phyloP scores from a whole-genome alignment of 352 stramenopile species.

The Phytophthora tentaculata region DNA sequence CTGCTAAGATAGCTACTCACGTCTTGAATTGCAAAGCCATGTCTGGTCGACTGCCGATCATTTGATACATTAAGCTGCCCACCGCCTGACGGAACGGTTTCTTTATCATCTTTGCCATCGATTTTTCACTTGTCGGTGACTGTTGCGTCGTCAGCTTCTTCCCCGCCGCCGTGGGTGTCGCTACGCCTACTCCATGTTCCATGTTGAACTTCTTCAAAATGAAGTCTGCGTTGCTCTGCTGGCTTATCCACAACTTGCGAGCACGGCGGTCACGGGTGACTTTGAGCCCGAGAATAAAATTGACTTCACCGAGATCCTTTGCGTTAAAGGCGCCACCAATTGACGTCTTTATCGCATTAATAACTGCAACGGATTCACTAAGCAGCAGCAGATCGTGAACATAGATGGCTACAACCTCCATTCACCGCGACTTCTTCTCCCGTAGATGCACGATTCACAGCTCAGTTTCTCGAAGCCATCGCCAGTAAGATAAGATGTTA shows the following conservation, averaged over 20 bases:
- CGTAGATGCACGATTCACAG: conserved; percentile 19
- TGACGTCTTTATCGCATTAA: not conserved
- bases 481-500: not conserved
- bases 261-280: conserved; percentile 9
- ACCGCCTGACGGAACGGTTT: conserved; percentile 28
- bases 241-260: conserved; percentile 17
- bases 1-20: conserved; percentile 6
- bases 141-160: conserved; percentile 11
- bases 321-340: conserved; percentile 13
- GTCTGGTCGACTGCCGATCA: conserved; percentile 11
- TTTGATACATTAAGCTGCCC: conserved; percentile 29
- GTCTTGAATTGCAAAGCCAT: conserved; percentile 26
- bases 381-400: conserved; percentile 26
- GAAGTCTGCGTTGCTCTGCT: conserved; percentile 6
- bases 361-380: not conserved
- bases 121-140: conserved; percentile 1
- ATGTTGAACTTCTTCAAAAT: conserved; percentile 26
- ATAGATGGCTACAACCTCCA: conserved; percentile 18
- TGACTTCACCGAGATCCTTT: conserved; percentile 15
- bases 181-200: not conserved
- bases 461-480: conserved; percentile 11
- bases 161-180: not conserved
- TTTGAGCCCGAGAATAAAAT: conserved; percentile 17
- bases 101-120: not conserved
- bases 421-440: not conserved